Conservation (phyloP, 441 rosid genomes). For the Arabidopsis lyrata region DNA sequence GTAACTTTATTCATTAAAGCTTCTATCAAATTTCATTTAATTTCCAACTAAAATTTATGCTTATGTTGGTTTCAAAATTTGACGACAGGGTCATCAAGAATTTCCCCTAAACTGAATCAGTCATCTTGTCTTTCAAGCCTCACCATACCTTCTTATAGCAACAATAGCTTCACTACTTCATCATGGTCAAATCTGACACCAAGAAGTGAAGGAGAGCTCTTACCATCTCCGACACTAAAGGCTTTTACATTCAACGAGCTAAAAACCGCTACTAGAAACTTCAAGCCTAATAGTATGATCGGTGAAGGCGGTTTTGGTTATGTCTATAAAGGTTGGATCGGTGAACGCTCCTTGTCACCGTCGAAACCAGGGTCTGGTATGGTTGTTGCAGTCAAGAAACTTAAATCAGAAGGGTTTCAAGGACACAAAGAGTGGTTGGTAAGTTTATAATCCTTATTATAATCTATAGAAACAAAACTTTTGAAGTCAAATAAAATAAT, state of each 20-base stretch:
- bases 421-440: constrained; percentile 89
- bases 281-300: constrained; percentile 61
- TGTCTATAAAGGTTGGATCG: constrained; percentile 78
- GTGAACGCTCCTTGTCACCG: constrained; percentile 56
- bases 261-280: constrained; percentile 68
- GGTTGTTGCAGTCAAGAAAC: constrained; percentile 74
- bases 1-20: neutral
- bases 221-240: constrained; percentile 65
- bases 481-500: neutral
- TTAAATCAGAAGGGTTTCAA: constrained; percentile 72
- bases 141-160: constrained; percentile 61
- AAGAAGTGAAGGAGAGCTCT: constrained; percentile 65
- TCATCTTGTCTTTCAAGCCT: constrained; percentile 63
- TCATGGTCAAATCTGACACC: constrained; percentile 67
- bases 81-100: constrained; percentile 61
- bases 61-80: constrained; percentile 26
- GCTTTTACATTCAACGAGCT: constrained; percentile 65
- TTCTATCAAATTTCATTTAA: neutral
- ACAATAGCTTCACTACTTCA: constrained; percentile 45
- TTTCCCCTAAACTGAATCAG: constrained; percentile 60
- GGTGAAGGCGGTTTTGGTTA: constrained; percentile 81
- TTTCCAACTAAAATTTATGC: neutral
- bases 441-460: constrained; percentile 10
- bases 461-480: neutral
- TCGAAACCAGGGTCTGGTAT: constrained; percentile 69